Conservation (phyloP, 2,329 filamentous ascomycete genomes). For the Beauveria australis region DNA sequence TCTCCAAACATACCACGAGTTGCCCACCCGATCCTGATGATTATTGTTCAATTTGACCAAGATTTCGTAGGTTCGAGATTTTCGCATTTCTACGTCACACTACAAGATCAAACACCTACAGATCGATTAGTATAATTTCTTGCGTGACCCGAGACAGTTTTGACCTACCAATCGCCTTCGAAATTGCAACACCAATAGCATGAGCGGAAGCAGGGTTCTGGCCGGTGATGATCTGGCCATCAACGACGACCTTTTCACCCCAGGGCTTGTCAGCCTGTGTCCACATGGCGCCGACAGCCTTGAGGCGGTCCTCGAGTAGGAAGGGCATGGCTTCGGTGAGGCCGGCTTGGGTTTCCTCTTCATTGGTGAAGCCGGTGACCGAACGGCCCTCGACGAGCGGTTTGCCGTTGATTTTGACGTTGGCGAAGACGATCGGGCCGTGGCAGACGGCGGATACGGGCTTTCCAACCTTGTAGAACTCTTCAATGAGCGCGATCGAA, state of each 20-base stretch:
- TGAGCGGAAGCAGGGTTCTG: constrained; percentile 49
- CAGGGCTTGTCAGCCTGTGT: constrained; percentile 45
- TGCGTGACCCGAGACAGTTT: neutral
- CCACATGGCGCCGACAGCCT: constrained; percentile 44
- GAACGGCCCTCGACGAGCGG: constrained; percentile 46
- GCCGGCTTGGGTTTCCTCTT: constrained; percentile 41
- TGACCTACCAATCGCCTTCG: constrained; percentile 32
- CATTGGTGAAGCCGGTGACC: constrained; percentile 56
- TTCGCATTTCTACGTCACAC: too few species aligned
- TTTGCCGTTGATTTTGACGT: constrained; percentile 46
- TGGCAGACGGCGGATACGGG: constrained; percentile 61
- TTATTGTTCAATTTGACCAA: too few species aligned
- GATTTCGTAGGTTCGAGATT: too few species aligned
- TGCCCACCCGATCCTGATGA: too few species aligned
- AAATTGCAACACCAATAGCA: constrained; percentile 42
- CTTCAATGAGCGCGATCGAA: constrained; percentile 51
- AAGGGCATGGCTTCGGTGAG: constrained; percentile 49
- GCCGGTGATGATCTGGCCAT: constrained; percentile 46
- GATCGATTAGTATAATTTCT: neutral
- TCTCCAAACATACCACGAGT: too few species aligned
- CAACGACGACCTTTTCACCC: constrained; percentile 40
- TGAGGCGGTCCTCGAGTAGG: constrained; percentile 47
- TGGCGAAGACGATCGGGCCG: constrained; percentile 54
- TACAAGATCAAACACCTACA: neutral
- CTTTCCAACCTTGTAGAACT: constrained; percentile 55